Conservation (phyloP, 2,329 filamentous ascomycete genomes). For the Aureobasidium sp. region DNA sequence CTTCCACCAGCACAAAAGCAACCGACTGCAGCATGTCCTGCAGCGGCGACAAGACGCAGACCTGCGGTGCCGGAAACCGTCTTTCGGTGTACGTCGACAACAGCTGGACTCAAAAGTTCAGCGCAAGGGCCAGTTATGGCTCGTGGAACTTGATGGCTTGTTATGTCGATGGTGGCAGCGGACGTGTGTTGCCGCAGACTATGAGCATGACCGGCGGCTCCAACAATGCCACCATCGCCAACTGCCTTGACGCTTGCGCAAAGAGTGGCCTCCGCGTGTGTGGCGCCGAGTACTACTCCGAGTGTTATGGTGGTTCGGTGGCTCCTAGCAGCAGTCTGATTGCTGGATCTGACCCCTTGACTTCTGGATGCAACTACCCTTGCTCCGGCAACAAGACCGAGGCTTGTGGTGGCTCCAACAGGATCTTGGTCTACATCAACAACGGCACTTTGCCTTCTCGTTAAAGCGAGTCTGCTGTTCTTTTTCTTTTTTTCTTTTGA, state of each 20-base stretch:
- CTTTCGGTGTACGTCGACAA: slow-evolving; percentile 24
- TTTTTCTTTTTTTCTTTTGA: neutral
- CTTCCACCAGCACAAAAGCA: slow-evolving; percentile 17
- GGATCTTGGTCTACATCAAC: slow-evolving; percentile 25
- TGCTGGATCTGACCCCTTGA: slow-evolving; percentile 21
- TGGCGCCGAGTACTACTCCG: slow-evolving; percentile 26
- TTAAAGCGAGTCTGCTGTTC: neutral
- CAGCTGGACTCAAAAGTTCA: slow-evolving; percentile 24
- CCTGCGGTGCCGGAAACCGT: slow-evolving; percentile 25
- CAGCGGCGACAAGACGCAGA: slow-evolving; percentile 25
- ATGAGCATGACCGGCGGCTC: slow-evolving; percentile 22
- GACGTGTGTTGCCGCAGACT: slow-evolving; percentile 20
- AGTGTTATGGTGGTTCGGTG: slow-evolving; percentile 23
- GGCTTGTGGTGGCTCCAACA: slow-evolving; percentile 26
- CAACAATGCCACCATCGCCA: slow-evolving; percentile 24
- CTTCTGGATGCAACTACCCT: slow-evolving; percentile 25
- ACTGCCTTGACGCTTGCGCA: slow-evolving; percentile 25
- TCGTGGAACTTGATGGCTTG: slow-evolving; percentile 25
- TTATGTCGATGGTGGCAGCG: slow-evolving; percentile 22
- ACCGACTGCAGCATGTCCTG: slow-evolving; percentile 26
- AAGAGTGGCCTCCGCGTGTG: slow-evolving; percentile 23
- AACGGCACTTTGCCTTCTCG: slow-evolving; percentile 20
- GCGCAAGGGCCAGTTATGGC: slow-evolving; percentile 20
- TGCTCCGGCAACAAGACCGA: slow-evolving; percentile 28
- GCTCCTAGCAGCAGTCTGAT: slow-evolving; percentile 18